Base-by-base conservation (phyloP, 1,284 basidiomycete genomes). In the Ustanciosporium gigantosporum region DNA sequence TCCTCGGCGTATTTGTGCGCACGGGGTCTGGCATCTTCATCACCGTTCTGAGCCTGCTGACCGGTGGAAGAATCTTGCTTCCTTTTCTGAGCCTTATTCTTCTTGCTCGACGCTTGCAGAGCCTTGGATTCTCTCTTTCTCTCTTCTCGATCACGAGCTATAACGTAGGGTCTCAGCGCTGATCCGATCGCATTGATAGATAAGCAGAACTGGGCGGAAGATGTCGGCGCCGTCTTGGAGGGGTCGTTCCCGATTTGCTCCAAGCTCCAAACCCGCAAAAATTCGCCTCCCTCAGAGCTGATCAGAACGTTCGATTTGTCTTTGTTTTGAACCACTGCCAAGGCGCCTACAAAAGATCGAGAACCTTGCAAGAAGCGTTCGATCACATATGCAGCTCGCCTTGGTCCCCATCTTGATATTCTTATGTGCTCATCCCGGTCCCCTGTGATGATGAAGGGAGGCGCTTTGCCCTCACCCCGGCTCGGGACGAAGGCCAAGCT, bases 361-460 rank as follows among this genome's bases (percentile, higher is more conserved):
- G 70, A 70, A 16, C 74, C 74, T 13, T 68, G 51, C 14, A 76
- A 36, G 53, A 60, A 76, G 34, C 66, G 56, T 32, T 70, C 59
- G 20, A 73, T 60, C 35, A 76, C 55, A 31, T 74, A 61, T 0
- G 59, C 68, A 13, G 65, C 45, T 5, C 68, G 66, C 29, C 49
- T 43, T 3, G 53, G 29, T 5, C 74, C 72, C 74, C 74, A 76
- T 25, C 74, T 55, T 8, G 74, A 76, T 22, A 76, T 57, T n/a
- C 74, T 64, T 22, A 76, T 74, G 47, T 76, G 74, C 49, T 74
- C 74, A 49, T 76, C 74, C n/a, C 74, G 59, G 38, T 76, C 74
- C 16, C 65, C 56, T 0, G 68, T 71, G 34, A 76, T 46, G 31
- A 76, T 60, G 49, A 51, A 62, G 0, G 45, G 25, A 20, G 45